Evolutionary conservation across 495 filamentous ascomycete genomes (phyloP), one percentile per base, ranked within the genome.

Genomic region (Bombardia bombarda): DNA sequence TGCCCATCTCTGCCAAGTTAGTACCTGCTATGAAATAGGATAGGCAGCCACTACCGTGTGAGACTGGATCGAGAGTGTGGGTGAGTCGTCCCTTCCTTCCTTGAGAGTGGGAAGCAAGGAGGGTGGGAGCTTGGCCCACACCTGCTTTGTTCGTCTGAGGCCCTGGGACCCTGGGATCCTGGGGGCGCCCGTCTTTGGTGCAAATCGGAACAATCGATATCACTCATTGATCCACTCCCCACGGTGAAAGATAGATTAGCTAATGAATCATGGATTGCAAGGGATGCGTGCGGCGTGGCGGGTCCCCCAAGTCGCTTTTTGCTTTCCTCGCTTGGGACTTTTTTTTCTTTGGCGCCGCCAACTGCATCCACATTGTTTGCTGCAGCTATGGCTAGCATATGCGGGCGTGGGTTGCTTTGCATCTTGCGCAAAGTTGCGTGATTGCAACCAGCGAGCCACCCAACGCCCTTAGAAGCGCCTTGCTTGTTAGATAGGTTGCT

Each of bases 341-440:
- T n/a, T n/a, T n/a, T n/a, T n/a, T n/a, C n/a, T n/a, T n/a, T n/a
- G n/a, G n/a, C n/a, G n/a, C n/a, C n/a, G 32, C 16, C 18, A 7
- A n/a, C 2, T 14, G 13, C 2, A 12, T 20, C 24, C 42, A 31
- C 25, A 31, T 6, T 25, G n/a, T 16, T 21, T 10, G 5, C 42
- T 38, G 34, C 42, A 19, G 13, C 16, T 22, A 28, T 39, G 43
- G 32, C 41, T 42, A 50, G 42, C 32, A 41, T 37, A 42, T 45
- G 32, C 28, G 14, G 37, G 36, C 37, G 33, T 38, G 41, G 40
- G 42, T 32, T 30, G 45, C 32, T 23, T 34, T 46, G 50, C 38
- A 36, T 34, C 18, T 49, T 36, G 46, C 46, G 50, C 42, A 39
- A 52, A 20, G 32, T 53, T 53, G 50, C 50, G 50, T 53, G 46